phyloP scores from a whole-genome alignment of 1,284 basidiomycete species.

The Tilletia indica region DNA sequence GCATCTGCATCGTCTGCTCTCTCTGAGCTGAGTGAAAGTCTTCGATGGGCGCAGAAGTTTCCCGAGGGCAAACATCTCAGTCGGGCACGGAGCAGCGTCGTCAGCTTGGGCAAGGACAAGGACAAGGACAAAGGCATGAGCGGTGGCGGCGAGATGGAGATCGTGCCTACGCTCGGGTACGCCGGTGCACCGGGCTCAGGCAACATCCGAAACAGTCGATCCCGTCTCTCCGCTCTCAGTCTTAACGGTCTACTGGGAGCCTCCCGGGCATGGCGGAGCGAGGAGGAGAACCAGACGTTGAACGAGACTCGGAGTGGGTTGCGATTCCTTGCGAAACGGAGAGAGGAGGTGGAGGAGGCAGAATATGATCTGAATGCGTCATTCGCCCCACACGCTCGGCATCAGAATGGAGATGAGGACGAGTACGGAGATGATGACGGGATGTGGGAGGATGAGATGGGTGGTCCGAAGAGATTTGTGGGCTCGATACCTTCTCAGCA shows the following conservation, averaged over 20 bases:
- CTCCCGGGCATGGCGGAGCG: not conserved
- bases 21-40: conserved; percentile 21
- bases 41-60: conserved; percentile 26
- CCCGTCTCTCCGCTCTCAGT: conserved; percentile 9
- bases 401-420: not conserved
- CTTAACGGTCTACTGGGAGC: not conserved
- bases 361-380: conserved; percentile 1
- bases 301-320: conserved; percentile 20
- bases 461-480: conserved; percentile 7
- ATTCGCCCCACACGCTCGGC: not conserved
- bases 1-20: conserved; percentile 12
- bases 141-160: conserved; percentile 8
- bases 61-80: conserved; percentile 22
- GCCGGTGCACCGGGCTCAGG: not conserved
- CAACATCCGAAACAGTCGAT: not conserved
- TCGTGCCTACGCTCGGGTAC: conserved; percentile 9
- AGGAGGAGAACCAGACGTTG: conserved; percentile 7
- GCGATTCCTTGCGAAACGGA: conserved; percentile 20
- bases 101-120: conserved; percentile 5
- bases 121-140: not conserved
- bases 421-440: conserved; percentile 14
- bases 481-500: too few relatives aligned
- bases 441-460: conserved; percentile 8
- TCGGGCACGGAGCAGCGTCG: conserved; percentile 14
- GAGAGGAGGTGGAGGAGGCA: conserved; percentile 18